A percentile compares a stretch with the other conserved stretches of the same genome.
Conservation (phyloP, 768 basidiomycete species). For the Leccinum disarticulatum region DNA sequence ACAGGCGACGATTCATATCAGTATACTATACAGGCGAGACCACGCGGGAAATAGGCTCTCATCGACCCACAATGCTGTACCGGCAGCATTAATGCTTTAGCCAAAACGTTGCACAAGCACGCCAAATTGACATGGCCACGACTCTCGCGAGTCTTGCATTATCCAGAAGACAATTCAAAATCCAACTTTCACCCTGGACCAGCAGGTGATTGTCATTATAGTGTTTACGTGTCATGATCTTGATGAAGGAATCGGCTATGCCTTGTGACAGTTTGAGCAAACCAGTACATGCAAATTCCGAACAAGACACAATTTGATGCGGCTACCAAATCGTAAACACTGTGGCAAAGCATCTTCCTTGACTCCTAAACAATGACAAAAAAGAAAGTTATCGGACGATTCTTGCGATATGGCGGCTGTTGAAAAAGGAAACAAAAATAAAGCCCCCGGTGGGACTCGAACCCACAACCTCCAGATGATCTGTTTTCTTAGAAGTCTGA, state of each 20-base stretch:
- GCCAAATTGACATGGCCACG: neutral
- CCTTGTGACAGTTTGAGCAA: conserved; percentile 9
- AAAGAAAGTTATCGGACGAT: neutral
- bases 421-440: conserved; percentile 17
- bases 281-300: conserved; percentile 6
- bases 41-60: neutral
- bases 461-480: conserved; percentile 85
- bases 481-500: conserved; percentile 77
- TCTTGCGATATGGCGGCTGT: neutral
- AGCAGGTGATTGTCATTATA: conserved; percentile 1
- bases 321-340: neutral
- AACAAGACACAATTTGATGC: neutral
- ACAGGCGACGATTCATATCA: neutral
- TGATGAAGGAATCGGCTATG: conserved; percentile 11
- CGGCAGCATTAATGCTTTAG: neutral
- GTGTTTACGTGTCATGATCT: conserved; percentile 23
- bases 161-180: neutral
- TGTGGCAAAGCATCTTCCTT: neutral
- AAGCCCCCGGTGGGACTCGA: conserved; percentile 83
- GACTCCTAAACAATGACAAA: neutral
- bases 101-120: neutral
- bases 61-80: neutral
- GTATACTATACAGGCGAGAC: neutral
- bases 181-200: neutral
- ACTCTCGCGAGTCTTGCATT: neutral